These are phyloP conservation scores for Scutellaria barbata DNA, from an alignment of 257 asterid genomes.

Conservation along the genomic window DNA sequence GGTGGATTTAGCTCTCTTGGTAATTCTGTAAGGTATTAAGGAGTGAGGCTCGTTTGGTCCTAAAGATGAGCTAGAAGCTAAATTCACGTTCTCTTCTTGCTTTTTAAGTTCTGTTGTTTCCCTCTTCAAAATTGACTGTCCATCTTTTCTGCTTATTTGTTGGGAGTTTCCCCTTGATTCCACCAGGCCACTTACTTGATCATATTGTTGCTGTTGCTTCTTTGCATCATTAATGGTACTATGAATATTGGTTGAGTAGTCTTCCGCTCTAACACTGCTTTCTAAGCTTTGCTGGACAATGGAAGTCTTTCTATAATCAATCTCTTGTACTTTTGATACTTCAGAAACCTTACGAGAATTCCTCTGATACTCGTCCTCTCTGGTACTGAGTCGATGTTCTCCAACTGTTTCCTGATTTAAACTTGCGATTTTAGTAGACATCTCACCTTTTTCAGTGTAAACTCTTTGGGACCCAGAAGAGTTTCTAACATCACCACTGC, in stretches of 20 bases:
- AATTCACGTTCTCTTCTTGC: constrained; percentile 46
- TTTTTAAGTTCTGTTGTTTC: constrained; percentile 45
- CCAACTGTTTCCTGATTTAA: constrained; percentile 47
- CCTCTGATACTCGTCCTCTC: constrained; percentile 55
- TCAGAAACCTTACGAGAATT: constrained; percentile 44
- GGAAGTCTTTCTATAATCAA: constrained; percentile 52
- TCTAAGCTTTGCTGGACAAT: constrained; percentile 49
- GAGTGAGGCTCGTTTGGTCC: constrained; percentile 39
- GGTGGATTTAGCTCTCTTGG: constrained; percentile 36
- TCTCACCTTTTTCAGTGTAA: constrained; percentile 43
- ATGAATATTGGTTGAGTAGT: constrained; percentile 39
- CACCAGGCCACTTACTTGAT: constrained; percentile 44
- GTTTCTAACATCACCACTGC: constrained; percentile 37
- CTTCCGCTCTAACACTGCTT: constrained; percentile 46
- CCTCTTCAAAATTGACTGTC: constrained; percentile 41
- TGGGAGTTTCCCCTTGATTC: constrained; percentile 53
- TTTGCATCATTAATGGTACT: constrained; percentile 43
- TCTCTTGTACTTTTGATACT: constrained; percentile 52
- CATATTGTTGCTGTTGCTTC: constrained; percentile 47
- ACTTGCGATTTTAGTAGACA: constrained; percentile 43
- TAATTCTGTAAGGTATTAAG: constrained; percentile 37
- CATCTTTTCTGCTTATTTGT: constrained; percentile 41
- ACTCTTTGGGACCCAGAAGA: constrained; percentile 47
- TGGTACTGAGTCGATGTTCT: constrained; percentile 43
- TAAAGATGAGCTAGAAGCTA: constrained; percentile 45